Conservation (phyloP, 116 monocot species). For the Trichopus zeylanicus region DNA sequence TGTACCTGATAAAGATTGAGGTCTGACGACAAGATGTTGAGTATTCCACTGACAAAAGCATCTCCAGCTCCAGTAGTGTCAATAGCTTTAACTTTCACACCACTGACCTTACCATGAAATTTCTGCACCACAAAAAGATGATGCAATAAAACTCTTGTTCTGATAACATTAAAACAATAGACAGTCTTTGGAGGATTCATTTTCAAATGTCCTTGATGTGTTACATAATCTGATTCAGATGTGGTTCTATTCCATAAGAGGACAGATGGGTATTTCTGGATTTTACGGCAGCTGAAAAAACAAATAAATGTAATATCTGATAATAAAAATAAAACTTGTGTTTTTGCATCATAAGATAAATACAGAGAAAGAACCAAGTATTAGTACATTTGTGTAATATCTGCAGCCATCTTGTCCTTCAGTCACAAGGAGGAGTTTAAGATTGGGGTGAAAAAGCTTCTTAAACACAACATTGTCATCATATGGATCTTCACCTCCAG, state of each 20-base stretch:
- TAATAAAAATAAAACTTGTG: too few relatives aligned
- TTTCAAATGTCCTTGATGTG: too few relatives aligned
- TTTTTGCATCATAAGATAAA: too few relatives aligned
- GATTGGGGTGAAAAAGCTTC: constrained; percentile 18
- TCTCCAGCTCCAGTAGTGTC: constrained; percentile 53
- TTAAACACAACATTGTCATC: constrained; percentile 10
- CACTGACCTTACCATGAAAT: constrained; percentile 28
- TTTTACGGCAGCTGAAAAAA: too few relatives aligned
- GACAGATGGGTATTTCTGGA: too few relatives aligned
- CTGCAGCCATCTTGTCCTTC: constrained; percentile 20
- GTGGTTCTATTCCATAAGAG: too few relatives aligned
- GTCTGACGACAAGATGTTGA: constrained; percentile 19
- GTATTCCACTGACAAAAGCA: constrained; percentile 36
- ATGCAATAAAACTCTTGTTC: not conserved
- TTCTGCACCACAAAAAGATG: too few relatives aligned
- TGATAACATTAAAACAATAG: not conserved
- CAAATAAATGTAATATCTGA: too few relatives aligned
- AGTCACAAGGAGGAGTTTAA: constrained; percentile 19
- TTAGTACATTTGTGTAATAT: constrained; percentile 17
- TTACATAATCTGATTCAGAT: too few relatives aligned
- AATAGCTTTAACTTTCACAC: constrained; percentile 25
- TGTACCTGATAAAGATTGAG: constrained; percentile 24
- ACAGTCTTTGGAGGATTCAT: too few relatives aligned
- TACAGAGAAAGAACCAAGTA: too few relatives aligned
- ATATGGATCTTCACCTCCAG: constrained; percentile 15